phyloP scores from a whole-genome alignment of 169 alveolate species.

The Cryptosporidium xiaoi region DNA sequence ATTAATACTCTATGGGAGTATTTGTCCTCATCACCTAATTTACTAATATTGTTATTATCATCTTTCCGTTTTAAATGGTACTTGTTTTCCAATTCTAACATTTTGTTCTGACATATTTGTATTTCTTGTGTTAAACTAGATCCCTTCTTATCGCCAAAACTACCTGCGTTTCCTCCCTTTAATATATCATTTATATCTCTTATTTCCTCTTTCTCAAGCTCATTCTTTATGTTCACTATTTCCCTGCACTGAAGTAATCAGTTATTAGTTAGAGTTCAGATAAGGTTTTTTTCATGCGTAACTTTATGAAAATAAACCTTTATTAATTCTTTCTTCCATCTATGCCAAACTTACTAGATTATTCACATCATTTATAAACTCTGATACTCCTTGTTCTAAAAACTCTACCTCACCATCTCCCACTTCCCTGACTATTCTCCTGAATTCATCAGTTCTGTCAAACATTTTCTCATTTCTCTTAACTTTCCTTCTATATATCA shows the following conservation, averaged over 20 bases:
- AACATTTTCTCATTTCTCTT: constrained; percentile 1
- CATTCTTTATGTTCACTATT: constrained; percentile 14
- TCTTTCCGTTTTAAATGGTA: neutral
- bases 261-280: neutral
- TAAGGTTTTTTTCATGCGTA: neutral
- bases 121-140: constrained; percentile 20
- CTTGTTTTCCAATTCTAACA: constrained; percentile 20
- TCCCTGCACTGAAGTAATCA: constrained; percentile 19
- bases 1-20: constrained; percentile 7
- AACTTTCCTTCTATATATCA: too few species aligned
- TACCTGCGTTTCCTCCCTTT: neutral
- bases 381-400: constrained; percentile 4
- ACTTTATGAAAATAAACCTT: too few species aligned
- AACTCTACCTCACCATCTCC: neutral
- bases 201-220: constrained; percentile 32
- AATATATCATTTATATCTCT: constrained; percentile 18
- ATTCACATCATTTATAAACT: constrained; percentile 27
- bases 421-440: neutral
- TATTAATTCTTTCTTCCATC: too few species aligned
- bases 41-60: neutral
- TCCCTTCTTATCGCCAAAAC: neutral
- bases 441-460: constrained; percentile 33
- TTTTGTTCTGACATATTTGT: constrained; percentile 48
- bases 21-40: neutral
- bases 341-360: constrained; percentile 35